Percentiles rank a stretch among this genome's conserved stretches.
Evolutionary conservation across 345 rosid genomes (phyloP).

Genomic region (Melaleuca alternifolia): DNA sequence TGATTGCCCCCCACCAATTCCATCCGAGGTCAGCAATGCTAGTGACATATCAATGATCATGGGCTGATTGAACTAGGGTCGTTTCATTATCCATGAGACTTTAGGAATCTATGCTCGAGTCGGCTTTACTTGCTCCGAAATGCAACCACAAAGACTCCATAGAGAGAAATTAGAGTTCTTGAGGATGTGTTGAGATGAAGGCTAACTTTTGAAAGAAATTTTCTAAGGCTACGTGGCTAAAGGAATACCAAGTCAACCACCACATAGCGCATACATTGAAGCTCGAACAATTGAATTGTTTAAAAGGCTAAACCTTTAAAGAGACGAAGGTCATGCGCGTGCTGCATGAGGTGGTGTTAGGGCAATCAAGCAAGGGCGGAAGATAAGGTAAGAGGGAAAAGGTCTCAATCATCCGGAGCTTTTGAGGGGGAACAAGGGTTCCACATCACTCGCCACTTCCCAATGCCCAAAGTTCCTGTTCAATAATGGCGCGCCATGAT

Average conservation of each 20-base stretch:
- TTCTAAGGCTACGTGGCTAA: neutral
- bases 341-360: neutral
- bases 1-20: neutral
- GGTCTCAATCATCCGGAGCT: neutral
- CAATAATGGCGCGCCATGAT: neutral
- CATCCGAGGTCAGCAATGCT: neutral
- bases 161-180: neutral
- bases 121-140: neutral
- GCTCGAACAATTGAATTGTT: neutral
- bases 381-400: neutral
- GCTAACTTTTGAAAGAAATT: neutral
- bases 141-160: fast-evolving
- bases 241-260: no score
- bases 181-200: neutral
- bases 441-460: neutral
- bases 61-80: neutral
- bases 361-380: neutral
- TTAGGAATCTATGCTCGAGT: neutral
- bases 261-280: no score
- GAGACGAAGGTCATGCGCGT: neutral
- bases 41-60: no score
- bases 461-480: neutral
- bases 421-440: neutral
- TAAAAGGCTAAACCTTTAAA: neutral
- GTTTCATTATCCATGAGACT: neutral